phyloP scores from a whole-genome alignment of 495 filamentous ascomycete species.

The Thermothielavioides terrestris region DNA sequence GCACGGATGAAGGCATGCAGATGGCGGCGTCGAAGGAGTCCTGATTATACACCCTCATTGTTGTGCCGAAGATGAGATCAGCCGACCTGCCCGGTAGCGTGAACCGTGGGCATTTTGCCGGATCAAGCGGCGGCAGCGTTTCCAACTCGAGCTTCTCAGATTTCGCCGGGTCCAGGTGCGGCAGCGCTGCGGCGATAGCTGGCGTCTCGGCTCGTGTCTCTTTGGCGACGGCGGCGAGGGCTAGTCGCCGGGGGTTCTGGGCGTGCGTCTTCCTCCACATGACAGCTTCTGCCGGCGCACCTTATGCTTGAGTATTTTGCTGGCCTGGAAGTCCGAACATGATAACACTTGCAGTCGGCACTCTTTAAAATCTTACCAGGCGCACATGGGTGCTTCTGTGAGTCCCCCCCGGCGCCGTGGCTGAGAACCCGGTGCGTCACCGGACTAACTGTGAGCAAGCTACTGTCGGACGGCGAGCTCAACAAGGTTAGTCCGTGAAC shows the following conservation, averaged over 20 bases:
- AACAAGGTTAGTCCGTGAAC: slow-evolving; percentile 1
- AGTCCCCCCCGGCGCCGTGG: too few species aligned
- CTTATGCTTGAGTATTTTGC: too few species aligned
- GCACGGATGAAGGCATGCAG: slow-evolving; percentile 20
- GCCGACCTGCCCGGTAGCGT: slow-evolving; percentile 9
- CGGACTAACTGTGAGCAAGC: background rate
- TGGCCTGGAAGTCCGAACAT: too few species aligned
- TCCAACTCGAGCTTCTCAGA: slow-evolving; percentile 7
- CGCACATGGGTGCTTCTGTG: too few species aligned
- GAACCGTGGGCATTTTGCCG: slow-evolving; percentile 17
- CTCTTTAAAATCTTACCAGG: too few species aligned
- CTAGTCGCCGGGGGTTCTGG: slow-evolving; percentile 3
- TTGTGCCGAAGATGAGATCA: slow-evolving; percentile 9
- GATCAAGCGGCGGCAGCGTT: slow-evolving; percentile 10
- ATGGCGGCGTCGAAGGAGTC: slow-evolving; percentile 48
- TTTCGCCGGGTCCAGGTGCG: slow-evolving; percentile 8
- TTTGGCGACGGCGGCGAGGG: slow-evolving; percentile 15
- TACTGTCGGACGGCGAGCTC: background rate
- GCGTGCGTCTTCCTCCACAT: slow-evolving; percentile 11
- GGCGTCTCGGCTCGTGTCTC: slow-evolving; percentile 19
- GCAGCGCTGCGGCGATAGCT: slow-evolving; percentile 12
- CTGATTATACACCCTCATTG: slow-evolving; percentile 37
- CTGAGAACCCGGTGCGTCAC: background rate
- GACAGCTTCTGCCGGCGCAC: too few species aligned
- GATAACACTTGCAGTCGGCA: too few species aligned